Base-by-base conservation (phyloP, 441 rosid species). In the Geranium incanum region DNA sequence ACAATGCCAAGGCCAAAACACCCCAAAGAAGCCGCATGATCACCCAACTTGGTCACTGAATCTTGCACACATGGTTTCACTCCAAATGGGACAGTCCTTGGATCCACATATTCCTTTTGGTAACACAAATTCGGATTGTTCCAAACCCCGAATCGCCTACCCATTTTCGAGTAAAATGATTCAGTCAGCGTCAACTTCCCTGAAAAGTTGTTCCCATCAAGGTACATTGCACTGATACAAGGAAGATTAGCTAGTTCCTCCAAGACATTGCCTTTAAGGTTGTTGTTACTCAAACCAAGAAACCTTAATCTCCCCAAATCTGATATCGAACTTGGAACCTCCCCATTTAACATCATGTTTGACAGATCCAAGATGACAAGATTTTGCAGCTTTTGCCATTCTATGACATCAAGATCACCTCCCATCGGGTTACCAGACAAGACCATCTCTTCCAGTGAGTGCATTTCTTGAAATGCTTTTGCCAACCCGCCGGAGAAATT, bases 71-170 rank as follows among this genome's bases (percentile, higher is more conserved):
- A 91, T 72, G 85, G 87, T 11, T 82, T 87, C 55, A 94, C 91
- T 62, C 95, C 93, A 63, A 70, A 81, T 19, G 93, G 98, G 70
- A 71, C 80, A 75, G 73, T 74, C 45, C 70, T 76, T 50, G 71
- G 67, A 66, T 85, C 74, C 71, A 70, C 55, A 72, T 74, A 68
- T 74, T 78, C 85, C 37, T 71, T 59, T 0, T 82, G 76, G 77
- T 83, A 89, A 81, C 99, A 94, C 62, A 94, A 80, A 70, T 86
- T 81, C 64, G 95, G 92, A 79, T 94, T 94, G 78, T 83, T 84
- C 95, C 94, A 89, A 15, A 92, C 94, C 73, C 95, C 90, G 67
- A 94, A 91, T 18, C 95, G 90, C 80, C 93, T 84, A 18, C 95
- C 89, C 85, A 94, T 76, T 74, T 80, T 92, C 77, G 76, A 70